Evolutionary conservation across 768 basidiomycete genomes (phyloP).

Genomic region (Calocera viscosa): DNA sequence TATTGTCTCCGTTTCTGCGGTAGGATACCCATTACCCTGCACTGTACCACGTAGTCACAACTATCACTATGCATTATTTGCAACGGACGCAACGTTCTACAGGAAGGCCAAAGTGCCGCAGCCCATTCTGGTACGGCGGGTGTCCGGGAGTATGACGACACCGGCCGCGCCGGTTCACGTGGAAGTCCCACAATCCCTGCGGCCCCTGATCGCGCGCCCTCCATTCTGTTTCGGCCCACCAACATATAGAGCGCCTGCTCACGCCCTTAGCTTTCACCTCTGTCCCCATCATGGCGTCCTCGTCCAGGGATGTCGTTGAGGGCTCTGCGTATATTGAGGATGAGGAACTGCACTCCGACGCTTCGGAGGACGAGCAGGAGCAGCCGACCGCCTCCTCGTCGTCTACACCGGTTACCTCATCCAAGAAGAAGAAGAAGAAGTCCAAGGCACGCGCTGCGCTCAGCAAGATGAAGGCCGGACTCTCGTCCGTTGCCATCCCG

Average conservation of each 20-base stretch:
- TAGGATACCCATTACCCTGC: background rate
- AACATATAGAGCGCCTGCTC: background rate
- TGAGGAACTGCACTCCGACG: conserved; percentile 26
- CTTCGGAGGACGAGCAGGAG: conserved; percentile 25
- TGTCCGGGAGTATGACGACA: too few species aligned
- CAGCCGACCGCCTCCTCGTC: conserved; percentile 11
- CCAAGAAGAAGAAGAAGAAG: conserved; percentile 81
- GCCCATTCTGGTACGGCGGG: too few species aligned
- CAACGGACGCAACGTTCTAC: background rate
- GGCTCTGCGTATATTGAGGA: conserved; percentile 29
- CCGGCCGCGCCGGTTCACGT: too few species aligned
- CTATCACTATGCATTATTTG: background rate
- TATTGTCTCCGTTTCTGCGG: too few species aligned
- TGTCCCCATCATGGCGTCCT: conserved; percentile 21
- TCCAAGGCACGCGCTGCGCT: conserved; percentile 42
- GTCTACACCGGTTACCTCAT: conserved; percentile 26
- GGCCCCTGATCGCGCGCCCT: background rate
- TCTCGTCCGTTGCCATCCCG: conserved; percentile 41
- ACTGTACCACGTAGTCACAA: background rate
- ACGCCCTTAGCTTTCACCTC: background rate
- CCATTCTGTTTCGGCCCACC: too few species aligned
- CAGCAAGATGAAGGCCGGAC: conserved; percentile 40
- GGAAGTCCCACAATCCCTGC: background rate
- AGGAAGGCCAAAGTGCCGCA: too few species aligned
- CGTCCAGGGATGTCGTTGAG: conserved; percentile 35